Percentiles rank a stretch among this genome's conserved stretches.
These are phyloP conservation scores for Cadophora malorum DNA, from an alignment of 2,329 filamentous ascomycete species.

Conservation along the genomic window DNA sequence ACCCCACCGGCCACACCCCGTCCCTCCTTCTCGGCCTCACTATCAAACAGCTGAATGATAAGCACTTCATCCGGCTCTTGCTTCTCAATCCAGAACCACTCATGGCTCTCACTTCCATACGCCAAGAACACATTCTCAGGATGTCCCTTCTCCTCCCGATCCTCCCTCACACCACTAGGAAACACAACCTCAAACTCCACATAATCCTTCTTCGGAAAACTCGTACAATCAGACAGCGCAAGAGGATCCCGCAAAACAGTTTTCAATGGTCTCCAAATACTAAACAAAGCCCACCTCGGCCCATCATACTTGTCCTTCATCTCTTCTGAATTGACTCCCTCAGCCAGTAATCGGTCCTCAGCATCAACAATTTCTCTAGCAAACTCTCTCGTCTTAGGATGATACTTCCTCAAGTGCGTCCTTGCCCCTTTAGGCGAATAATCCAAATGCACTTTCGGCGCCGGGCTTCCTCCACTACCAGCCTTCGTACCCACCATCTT, in stretches of 20 bases:
- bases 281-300: conserved; percentile 36
- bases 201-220: conserved; percentile 29
- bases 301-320: conserved; percentile 27
- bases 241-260: conserved; percentile 36
- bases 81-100: conserved; percentile 34
- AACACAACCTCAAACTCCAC: conserved; percentile 25
- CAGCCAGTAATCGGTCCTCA: conserved; percentile 31
- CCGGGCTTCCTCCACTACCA: conserved; percentile 37
- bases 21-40: conserved; percentile 28
- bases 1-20: conserved; percentile 21
- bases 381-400: conserved; percentile 33
- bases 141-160: conserved; percentile 20
- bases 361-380: conserved; percentile 38
- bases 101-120: conserved; percentile 28
- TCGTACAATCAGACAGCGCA: conserved; percentile 30
- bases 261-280: conserved; percentile 37
- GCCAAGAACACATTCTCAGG: conserved; percentile 22
- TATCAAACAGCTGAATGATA: conserved; percentile 37
- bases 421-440: conserved; percentile 42
- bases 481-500: conserved; percentile 39
- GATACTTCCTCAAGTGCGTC: conserved; percentile 41
- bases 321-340: conserved; percentile 2
- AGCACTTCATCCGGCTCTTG: conserved; percentile 36
- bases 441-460: conserved; percentile 44
- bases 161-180: conserved; percentile 21